Evolutionary conservation across 495 filamentous ascomycete species (phyloP).

Genomic region (Monascus purpureus): DNA sequence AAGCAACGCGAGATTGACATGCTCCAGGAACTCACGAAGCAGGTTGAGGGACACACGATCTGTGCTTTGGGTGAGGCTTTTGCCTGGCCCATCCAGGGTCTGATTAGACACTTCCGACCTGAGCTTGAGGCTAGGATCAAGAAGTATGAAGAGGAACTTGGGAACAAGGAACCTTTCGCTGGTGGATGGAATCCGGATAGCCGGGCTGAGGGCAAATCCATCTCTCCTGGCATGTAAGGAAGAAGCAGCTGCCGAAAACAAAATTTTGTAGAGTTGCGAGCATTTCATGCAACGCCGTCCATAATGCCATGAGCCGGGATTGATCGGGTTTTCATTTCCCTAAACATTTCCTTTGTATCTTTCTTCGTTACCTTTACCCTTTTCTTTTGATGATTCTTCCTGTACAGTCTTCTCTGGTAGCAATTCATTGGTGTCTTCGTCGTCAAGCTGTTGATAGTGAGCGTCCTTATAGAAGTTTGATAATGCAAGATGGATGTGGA

Average conservation of each 20-base stretch:
- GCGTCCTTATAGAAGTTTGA: too few relatives aligned
- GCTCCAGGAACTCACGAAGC: slow-evolving; percentile 97
- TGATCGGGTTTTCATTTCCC: slow-evolving; percentile 2
- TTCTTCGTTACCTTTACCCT: slow-evolving; percentile 3
- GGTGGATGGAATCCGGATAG: slow-evolving; percentile 80
- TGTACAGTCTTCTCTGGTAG: slow-evolving; percentile 16
- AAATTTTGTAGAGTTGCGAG: too few relatives aligned
- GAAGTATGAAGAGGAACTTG: slow-evolving; percentile 49
- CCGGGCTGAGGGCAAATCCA: slow-evolving; percentile 61
- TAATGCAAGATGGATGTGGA: too few relatives aligned
- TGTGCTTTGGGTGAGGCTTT: slow-evolving; percentile 97
- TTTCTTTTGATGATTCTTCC: slow-evolving; percentile 8
- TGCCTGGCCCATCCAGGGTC: slow-evolving; percentile 93
- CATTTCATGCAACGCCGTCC: too few relatives aligned
- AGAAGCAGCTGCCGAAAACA: neutral
- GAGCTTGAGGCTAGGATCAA: slow-evolving; percentile 83
- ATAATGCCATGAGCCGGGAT: neutral
- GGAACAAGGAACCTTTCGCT: slow-evolving; percentile 57
- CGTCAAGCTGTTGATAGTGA: too few relatives aligned
- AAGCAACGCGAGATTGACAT: slow-evolving; percentile 93
- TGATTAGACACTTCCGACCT: slow-evolving; percentile 94
- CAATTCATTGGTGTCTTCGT: slow-evolving; percentile 11
- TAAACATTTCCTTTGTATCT: slow-evolving; percentile 1
- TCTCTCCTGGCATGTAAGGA: slow-evolving; percentile 61
- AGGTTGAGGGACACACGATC: slow-evolving; percentile 97